phyloP scores from a whole-genome alignment of 2,329 filamentous ascomycete species.

The Lecanosticta acicola region DNA sequence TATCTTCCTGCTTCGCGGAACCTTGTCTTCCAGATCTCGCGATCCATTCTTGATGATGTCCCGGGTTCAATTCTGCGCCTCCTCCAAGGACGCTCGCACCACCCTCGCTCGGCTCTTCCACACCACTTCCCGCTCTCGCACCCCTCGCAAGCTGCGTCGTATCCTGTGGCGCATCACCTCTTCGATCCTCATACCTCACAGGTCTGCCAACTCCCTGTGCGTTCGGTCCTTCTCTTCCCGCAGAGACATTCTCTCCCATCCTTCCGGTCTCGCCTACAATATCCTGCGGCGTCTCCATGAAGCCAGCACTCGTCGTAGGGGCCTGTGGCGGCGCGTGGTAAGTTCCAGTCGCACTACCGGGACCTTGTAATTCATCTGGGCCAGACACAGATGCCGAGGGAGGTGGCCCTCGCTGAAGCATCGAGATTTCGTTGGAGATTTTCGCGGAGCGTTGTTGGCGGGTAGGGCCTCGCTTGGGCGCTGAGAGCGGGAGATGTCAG shows the following conservation, averaged over 20 bases:
- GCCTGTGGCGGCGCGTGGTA: slow-evolving; percentile 12
- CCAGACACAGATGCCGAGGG: slow-evolving; percentile 10
- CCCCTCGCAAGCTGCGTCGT: not conserved
- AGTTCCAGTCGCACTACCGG: slow-evolving; percentile 12
- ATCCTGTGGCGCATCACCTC: slow-evolving; percentile 5
- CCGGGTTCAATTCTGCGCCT: slow-evolving; percentile 1
- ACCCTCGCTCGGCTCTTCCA: slow-evolving; percentile 12
- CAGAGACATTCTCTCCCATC: slow-evolving; percentile 23
- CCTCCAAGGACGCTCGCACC: slow-evolving; percentile 10
- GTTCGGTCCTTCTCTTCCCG: slow-evolving; percentile 21
- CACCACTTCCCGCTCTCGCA: not conserved
- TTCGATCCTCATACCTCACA: slow-evolving; percentile 11
- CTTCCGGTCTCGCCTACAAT: slow-evolving; percentile 7
- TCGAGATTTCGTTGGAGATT: slow-evolving; percentile 24
- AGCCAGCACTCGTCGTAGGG: slow-evolving; percentile 14
- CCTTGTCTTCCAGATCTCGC: slow-evolving; percentile 2
- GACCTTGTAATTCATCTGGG: slow-evolving; percentile 3
- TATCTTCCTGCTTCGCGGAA: not conserved
- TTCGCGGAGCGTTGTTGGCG: slow-evolving; percentile 21
- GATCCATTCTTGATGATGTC: slow-evolving; percentile 6
- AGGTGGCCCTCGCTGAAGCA: slow-evolving; percentile 22
- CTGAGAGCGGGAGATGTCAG: slow-evolving; percentile 5
- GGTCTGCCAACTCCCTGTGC: slow-evolving; percentile 18
- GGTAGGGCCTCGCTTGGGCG: slow-evolving; percentile 3
- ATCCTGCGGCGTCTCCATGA: slow-evolving; percentile 12